Conservation (phyloP, 495 filamentous ascomycete genomes). For the Neurospora sp. region DNA sequence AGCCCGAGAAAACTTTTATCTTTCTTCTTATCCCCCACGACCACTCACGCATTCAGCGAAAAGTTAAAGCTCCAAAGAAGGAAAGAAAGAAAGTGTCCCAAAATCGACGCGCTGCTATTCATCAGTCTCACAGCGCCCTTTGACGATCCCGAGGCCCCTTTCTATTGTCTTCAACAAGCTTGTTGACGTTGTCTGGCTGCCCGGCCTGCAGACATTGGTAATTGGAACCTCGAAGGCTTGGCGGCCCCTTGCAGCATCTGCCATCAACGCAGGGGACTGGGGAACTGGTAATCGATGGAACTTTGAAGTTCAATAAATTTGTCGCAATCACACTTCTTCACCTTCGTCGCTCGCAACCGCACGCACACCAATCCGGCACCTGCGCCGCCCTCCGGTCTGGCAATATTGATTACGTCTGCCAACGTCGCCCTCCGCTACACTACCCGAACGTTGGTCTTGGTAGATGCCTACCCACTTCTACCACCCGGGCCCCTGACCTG, state of each 20-base stretch:
- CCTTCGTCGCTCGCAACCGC: background rate
- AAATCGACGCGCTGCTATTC: background rate
- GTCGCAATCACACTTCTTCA: background rate
- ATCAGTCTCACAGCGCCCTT: background rate
- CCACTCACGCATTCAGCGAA: background rate
- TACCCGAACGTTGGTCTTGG: background rate
- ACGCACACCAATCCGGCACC: background rate
- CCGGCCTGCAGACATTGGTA: background rate
- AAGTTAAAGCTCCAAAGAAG: background rate
- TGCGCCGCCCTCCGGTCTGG: background rate
- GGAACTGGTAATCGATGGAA: background rate
- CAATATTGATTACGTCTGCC: background rate
- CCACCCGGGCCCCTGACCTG: background rate
- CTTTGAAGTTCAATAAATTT: background rate
- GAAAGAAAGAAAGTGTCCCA: background rate
- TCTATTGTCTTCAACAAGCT: background rate
- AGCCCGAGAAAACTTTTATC: background rate
- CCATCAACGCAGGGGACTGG: background rate
- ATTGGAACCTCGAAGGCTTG: background rate
- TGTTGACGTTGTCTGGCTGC: background rate
- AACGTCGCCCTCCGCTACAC: background rate
- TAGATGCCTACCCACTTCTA: conserved; percentile 3
- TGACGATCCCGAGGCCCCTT: background rate
- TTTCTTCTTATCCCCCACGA: background rate
- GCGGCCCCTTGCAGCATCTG: background rate